A percentile compares a stretch with the other conserved stretches of the same genome.
Conservation (phyloP, 352 stramenopile genomes). For the Phytopythium oedochilum region DNA sequence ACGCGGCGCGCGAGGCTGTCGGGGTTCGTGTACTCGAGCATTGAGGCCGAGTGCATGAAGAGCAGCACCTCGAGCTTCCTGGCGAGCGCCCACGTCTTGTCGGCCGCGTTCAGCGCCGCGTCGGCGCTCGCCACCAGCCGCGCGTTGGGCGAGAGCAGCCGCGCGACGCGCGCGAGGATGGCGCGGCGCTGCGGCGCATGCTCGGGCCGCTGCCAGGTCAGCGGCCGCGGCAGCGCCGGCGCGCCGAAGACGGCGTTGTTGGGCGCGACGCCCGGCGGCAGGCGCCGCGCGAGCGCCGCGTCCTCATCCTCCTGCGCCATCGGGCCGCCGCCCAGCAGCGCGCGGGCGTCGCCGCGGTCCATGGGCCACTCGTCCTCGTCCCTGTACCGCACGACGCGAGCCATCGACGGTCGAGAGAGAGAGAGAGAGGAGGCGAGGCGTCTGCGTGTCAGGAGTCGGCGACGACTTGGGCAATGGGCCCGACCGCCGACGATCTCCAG, state of each 20-base stretch:
- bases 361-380: constrained; percentile 2
- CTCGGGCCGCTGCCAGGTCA: constrained; percentile 79
- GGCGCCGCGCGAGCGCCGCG: constrained; percentile 21
- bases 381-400: neutral
- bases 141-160: constrained; percentile 56
- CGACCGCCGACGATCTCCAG: too few relatives aligned
- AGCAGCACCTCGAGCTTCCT: constrained; percentile 81
- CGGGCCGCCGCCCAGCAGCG: neutral
- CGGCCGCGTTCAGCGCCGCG: constrained; percentile 1
- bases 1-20: constrained; percentile 74
- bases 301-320: constrained; percentile 11
- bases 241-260: constrained; percentile 75
- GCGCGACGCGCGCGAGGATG: constrained; percentile 62
- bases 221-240: constrained; percentile 59
- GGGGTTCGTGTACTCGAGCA: constrained; percentile 78
- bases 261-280: constrained; percentile 55
- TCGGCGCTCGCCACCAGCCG: constrained; percentile 20
- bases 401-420: neutral
- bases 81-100: constrained; percentile 67
- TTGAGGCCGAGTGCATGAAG: constrained; percentile 78
- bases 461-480: neutral
- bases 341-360: constrained; percentile 5
- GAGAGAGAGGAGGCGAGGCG: neutral
- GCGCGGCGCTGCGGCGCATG: constrained; percentile 62
- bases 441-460: too few relatives aligned